Conservation (phyloP, 768 basidiomycete genomes). For the Artomyces pyxidatus region DNA sequence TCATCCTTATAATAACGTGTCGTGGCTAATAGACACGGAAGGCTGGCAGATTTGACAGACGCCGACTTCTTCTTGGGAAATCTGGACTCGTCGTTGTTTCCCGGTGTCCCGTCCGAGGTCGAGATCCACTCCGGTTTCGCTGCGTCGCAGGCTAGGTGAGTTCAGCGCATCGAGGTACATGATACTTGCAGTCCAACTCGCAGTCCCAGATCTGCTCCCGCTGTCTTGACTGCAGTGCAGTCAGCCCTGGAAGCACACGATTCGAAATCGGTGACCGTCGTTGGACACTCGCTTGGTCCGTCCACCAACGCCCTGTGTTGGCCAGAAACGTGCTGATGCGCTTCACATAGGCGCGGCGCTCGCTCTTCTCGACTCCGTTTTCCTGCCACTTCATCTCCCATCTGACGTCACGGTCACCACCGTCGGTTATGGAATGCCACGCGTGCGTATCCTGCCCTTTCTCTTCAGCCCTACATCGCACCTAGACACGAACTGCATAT, state of each 20-base stretch:
- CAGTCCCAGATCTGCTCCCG: slow-evolving; percentile 30
- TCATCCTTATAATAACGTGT: too few relatives aligned
- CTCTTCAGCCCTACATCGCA: slow-evolving; percentile 44
- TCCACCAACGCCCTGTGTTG: slow-evolving; percentile 8
- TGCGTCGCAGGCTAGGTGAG: slow-evolving; percentile 36
- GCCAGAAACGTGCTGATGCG: not conserved
- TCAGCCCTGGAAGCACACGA: slow-evolving; percentile 27
- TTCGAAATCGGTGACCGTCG: slow-evolving; percentile 33
- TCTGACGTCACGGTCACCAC: slow-evolving; percentile 6
- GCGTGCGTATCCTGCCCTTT: slow-evolving; percentile 42
- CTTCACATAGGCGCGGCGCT: slow-evolving; percentile 16
- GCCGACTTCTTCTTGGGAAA: slow-evolving; percentile 26
- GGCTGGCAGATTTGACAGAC: slow-evolving; percentile 35
- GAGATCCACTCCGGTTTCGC: slow-evolving; percentile 41
- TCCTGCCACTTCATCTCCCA: slow-evolving; percentile 17
- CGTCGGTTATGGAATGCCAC: slow-evolving; percentile 19
- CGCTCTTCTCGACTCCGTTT: slow-evolving; percentile 21
- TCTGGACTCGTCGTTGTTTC: slow-evolving; percentile 38
- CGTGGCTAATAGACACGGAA: too few relatives aligned
- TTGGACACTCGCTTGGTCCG: slow-evolving; percentile 28
- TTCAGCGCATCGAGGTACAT: too few relatives aligned
- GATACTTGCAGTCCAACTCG: too few relatives aligned
- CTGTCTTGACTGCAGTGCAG: slow-evolving; percentile 33
- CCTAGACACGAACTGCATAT: slow-evolving; percentile 37
- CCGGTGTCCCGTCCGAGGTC: slow-evolving; percentile 35